Conservation (phyloP, 495 filamentous ascomycete species). For the Talaromyces nanjingensis region DNA sequence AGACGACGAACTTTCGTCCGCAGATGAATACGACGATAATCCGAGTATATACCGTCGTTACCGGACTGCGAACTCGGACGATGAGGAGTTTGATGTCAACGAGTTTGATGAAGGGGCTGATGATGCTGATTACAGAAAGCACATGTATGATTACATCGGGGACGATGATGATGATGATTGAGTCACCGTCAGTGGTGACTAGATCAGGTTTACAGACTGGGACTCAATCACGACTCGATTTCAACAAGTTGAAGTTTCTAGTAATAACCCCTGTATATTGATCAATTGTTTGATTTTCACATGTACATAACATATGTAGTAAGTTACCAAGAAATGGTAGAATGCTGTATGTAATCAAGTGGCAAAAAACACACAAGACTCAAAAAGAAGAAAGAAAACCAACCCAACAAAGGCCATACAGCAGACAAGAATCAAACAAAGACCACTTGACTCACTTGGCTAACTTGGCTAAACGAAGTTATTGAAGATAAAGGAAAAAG, state of each 20-base stretch:
- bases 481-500: not conserved
- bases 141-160: conserved; percentile 10
- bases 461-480: not conserved
- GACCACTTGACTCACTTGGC: not conserved
- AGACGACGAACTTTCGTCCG: conserved; percentile 54
- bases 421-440: not conserved
- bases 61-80: conserved; percentile 38
- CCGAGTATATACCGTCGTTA: conserved; percentile 42
- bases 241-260: not conserved
- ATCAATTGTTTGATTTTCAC: conserved; percentile 5
- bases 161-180: conserved; percentile 20
- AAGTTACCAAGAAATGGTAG: not conserved
- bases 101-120: conserved; percentile 40
- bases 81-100: conserved; percentile 50
- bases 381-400: not conserved
- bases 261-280: not conserved
- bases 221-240: not conserved
- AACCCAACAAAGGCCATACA: not conserved
- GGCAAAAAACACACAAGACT: not conserved
- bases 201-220: too few species aligned
- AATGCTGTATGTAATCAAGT: not conserved
- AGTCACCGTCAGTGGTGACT: not conserved
- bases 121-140: conserved; percentile 2
- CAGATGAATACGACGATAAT: conserved; percentile 47
- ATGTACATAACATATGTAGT: not conserved